Evolutionary conservation across 768 basidiomycete genomes (phyloP).

Genomic region (Xerocomus spinulosus): DNA sequence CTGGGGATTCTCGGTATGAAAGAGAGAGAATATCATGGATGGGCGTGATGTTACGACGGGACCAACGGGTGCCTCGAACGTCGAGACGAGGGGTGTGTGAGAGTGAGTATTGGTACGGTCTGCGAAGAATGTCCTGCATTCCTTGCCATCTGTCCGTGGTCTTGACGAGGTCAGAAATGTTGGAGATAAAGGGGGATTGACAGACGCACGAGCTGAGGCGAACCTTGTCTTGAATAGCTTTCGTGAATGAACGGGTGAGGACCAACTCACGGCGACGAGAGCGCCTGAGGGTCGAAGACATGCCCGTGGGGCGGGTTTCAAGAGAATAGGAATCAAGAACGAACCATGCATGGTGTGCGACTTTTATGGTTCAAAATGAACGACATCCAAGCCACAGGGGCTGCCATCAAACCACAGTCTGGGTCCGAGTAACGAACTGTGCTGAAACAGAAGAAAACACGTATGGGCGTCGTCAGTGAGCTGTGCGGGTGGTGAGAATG

Average conservation of each 20-base stretch:
- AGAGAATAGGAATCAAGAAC: slow-evolving; percentile 10
- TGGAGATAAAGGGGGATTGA: neutral
- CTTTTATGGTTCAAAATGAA: slow-evolving; percentile 29
- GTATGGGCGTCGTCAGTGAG: no score
- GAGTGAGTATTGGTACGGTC: slow-evolving; percentile 19
- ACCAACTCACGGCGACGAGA: slow-evolving; percentile 45
- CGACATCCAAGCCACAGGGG: slow-evolving; percentile 29
- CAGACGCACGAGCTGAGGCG: slow-evolving; percentile 28
- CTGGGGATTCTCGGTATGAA: slow-evolving; percentile 18
- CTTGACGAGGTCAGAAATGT: slow-evolving; percentile 11
- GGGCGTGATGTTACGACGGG: slow-evolving; percentile 21
- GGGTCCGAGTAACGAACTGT: no score
- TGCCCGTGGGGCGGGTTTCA: slow-evolving; percentile 24
- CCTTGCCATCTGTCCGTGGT: slow-evolving; percentile 17
- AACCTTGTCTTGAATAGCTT: slow-evolving; percentile 42
- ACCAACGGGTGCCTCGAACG: slow-evolving; percentile 12
- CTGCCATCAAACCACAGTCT: neutral
- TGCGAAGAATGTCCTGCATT: slow-evolving; percentile 15
- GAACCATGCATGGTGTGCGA: slow-evolving; percentile 11
- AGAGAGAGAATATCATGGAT: slow-evolving; percentile 26
- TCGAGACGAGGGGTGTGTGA: slow-evolving; percentile 15
- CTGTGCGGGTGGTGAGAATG: no score
- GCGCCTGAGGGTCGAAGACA: slow-evolving; percentile 42
- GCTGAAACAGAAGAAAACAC: no score
- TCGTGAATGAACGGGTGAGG: slow-evolving; percentile 49